Evolutionary conservation across 2,329 filamentous ascomycete genomes (phyloP).

Genomic region (Aureobasidium lini): DNA sequence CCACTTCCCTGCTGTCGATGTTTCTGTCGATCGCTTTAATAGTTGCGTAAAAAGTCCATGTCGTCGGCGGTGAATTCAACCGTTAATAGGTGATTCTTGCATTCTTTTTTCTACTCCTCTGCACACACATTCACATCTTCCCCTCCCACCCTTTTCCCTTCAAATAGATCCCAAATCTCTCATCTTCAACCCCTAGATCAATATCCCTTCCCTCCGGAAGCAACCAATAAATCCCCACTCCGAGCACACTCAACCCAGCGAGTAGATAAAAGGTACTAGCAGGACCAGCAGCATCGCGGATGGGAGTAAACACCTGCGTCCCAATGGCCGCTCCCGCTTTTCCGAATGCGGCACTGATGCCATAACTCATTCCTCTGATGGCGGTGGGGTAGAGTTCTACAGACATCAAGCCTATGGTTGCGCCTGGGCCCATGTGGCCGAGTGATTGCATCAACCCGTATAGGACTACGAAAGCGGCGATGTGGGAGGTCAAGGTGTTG

Average conservation of each 20-base stretch:
- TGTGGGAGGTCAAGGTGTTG: constrained; percentile 39
- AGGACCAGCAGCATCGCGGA: constrained; percentile 24
- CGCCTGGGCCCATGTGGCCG: constrained; percentile 45
- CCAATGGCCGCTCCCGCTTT: constrained; percentile 47
- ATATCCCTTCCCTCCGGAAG: constrained; percentile 19
- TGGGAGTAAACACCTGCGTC: constrained; percentile 44
- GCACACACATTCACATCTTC: neutral
- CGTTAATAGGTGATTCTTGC: too few species aligned
- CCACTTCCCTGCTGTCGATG: too few species aligned
- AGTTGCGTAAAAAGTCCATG: too few species aligned
- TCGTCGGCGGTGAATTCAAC: too few species aligned
- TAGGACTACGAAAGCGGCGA: constrained; percentile 46
- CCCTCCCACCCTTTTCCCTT: constrained; percentile 1
- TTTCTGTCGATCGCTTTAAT: too few species aligned
- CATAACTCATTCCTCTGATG: constrained; percentile 46
- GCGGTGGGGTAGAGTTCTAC: constrained; percentile 47
- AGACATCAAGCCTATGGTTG: constrained; percentile 44
- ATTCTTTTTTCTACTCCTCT: too few species aligned
- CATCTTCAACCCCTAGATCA: constrained; percentile 18
- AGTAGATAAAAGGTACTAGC: constrained; percentile 20
- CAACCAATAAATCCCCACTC: constrained; percentile 19
- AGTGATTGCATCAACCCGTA: constrained; percentile 46
- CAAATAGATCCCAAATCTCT: constrained; percentile 17
- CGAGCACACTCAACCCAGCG: constrained; percentile 17
- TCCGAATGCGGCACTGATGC: constrained; percentile 44